A percentile compares a stretch with the other conserved stretches of the same genome.
These are phyloP conservation scores for Emiliania huxleyi DNA, from an alignment of 78 protist genomes.

Conservation along the genomic window DNA sequence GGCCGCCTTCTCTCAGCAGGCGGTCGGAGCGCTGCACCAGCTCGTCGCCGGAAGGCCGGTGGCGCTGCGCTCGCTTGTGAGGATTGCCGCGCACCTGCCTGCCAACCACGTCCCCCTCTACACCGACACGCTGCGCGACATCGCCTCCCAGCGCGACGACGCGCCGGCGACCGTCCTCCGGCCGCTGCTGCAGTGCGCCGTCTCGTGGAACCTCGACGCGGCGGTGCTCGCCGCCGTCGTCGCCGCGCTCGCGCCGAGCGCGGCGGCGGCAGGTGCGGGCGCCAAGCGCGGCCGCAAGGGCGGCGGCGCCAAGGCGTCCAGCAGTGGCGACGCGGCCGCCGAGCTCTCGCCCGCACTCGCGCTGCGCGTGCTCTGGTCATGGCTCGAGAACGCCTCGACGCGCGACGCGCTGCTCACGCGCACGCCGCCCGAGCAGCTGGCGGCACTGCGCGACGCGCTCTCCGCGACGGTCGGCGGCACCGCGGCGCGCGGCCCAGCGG, in stretches of 20 bases:
- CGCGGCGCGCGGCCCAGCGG: too few species aligned
- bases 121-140: not conserved
- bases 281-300: too few species aligned
- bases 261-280: too few species aligned
- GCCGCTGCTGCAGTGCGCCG: not conserved
- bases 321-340: not conserved
- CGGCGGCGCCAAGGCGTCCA: too few species aligned
- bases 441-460: too few species aligned
- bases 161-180: not conserved
- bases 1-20: too few species aligned
- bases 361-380: not conserved
- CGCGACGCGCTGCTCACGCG: not conserved
- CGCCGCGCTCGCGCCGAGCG: too few species aligned
- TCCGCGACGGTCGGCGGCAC: too few species aligned
- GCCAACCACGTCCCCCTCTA: not conserved
- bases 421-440: too few species aligned
- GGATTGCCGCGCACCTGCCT: not conserved
- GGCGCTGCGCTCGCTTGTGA: not conserved
- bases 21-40: not conserved
- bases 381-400: not conserved
- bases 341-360: not conserved
- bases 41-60: not conserved
- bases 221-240: too few species aligned
- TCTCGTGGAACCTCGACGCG: not conserved
- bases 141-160: not conserved